Evolutionary conservation across 371 early-diverging fungal genomes (phyloP), one percentile per base, ranked within the genome.

Genomic region (Haplosporangium sp.): DNA sequence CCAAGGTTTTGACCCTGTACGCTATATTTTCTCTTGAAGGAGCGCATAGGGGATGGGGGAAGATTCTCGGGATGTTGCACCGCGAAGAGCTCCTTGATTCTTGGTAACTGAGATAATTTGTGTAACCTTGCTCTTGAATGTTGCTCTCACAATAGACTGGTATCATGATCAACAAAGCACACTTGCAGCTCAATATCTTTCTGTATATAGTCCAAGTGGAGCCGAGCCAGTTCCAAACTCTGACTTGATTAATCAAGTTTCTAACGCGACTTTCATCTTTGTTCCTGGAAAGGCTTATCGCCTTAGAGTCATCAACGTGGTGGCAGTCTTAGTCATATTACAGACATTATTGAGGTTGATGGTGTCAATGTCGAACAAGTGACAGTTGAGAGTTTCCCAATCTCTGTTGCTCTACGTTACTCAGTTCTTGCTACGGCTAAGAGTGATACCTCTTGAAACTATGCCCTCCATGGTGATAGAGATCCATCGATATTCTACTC

Each of bases 321-420:
- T 91, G 85, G 87, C 91, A 48, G 88, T 90, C 17, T 84, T 94
- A 61, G 88, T 93, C 56, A 89, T 89, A 83, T 94, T 90, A 75
- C 87, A 88, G 84, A 89, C 45, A 82, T 96, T 39, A 93, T 96
- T 62, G 96, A 95, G 83, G 89, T 91, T n/a, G 96, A 96, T 74
- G 96, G 96, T 55, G 69, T 88, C 9, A 87, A 89, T 52, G 83
- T 86, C 9, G 60, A 87, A 59, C 89, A 90, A 11, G 84, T 71
- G 4, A 73, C 85, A 3, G 89, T 92, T 35, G 60, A 83, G 20
- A 85, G 76, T 50, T 83, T 92, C 61, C 87, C 86, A 11, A 69
- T 93, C 60, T 85, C 89, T 10, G 86, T 92, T 15, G 93, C 90
- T 20, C 92, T 93, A 83, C 89, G 93, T 64, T 77, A 89, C 59